Evolutionary conservation across 768 basidiomycete genomes (phyloP), one percentile per base, ranked within the genome.

Genomic region (Lactarius deliciosus): DNA sequence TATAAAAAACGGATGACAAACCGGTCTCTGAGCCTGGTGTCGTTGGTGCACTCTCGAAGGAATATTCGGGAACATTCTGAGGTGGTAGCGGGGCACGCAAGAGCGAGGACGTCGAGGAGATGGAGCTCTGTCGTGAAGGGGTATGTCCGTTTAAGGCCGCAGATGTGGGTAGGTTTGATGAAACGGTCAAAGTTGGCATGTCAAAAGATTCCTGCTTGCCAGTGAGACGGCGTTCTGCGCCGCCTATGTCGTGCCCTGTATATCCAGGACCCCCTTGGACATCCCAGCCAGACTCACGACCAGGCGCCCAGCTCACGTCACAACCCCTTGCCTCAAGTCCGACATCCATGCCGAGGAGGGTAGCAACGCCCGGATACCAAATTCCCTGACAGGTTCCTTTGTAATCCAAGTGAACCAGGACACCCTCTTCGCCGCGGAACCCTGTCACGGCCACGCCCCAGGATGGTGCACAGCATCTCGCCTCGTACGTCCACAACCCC

Each of bases 321-420:
- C 86, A 88, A 32, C 85, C 85, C 71, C 86, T 87, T 10, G 84
- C 81, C 67, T 88, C 86, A 15, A 94, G 79, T 13, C 83, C 82
- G 38, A 91, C 82, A 71, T 93, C 91, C 81, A 93, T 78, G 11
- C 90, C 92, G 22, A 94, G 80, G 71, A 91, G 78, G 3, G 89
- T 92, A 3, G 92, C 92, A 5, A 92, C 91, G 2, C 91, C 92
- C 47, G 90, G 87, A 72, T 86, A 92, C 89, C 90, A 93, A 54
- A 93, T 77, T 15, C 89, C 89, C 68, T 84, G 86, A 76, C 90
- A 92, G 3, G 84, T 82, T 45, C 83, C 90, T 68, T 85, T 87
- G 74, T 91, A 92, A 64, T 88, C 85, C 18, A 92, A 75, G 50
- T 82, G 80, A 81, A 92, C 82, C 40, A 88, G 69, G 20, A 89